Percentiles rank a stretch among this genome's conserved stretches.
Conservation (phyloP, 345 rosid genomes). For the Camelina neglecta region DNA sequence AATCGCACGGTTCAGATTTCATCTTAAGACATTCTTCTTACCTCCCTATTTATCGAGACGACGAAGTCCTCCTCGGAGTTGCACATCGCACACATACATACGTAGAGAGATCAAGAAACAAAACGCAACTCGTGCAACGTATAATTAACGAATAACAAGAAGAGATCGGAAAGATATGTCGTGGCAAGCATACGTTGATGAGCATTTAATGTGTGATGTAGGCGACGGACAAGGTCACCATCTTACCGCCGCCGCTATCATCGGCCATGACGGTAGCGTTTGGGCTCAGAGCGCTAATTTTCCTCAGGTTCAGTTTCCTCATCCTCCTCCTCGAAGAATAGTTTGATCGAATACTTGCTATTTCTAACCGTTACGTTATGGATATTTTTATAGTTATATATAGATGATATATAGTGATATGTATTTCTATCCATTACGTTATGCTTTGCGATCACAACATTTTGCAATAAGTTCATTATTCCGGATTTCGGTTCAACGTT, state of each 20-base stretch:
- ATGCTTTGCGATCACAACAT: background rate
- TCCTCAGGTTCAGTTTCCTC: constrained; percentile 55
- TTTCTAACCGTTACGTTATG: too few species aligned
- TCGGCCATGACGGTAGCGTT: constrained; percentile 84
- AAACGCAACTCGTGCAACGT: constrained; percentile 3
- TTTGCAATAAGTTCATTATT: background rate
- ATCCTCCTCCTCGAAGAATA: background rate
- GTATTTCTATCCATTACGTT: background rate
- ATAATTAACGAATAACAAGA: constrained; percentile 5
- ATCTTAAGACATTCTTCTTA: constrained; percentile 29
- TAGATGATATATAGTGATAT: background rate
- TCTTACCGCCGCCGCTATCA: constrained; percentile 74
- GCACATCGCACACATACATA: constrained; percentile 22
- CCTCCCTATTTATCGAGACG: constrained; percentile 43
- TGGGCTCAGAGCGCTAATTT: constrained; percentile 88
- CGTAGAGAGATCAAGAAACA: background rate
- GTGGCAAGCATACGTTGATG: constrained; percentile 94
- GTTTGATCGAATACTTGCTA: background rate
- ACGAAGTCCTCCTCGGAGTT: constrained; percentile 30
- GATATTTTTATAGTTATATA: too few species aligned
- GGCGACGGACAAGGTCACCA: constrained; percentile 75
- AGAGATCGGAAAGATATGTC: constrained; percentile 53
- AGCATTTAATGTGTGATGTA: constrained; percentile 86
- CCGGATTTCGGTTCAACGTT: constrained; percentile 10
- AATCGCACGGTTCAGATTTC: constrained; percentile 26